These are phyloP conservation scores for Aspergillus bridgeri DNA, from an alignment of 495 filamentous ascomycete genomes.

Conservation along the genomic window DNA sequence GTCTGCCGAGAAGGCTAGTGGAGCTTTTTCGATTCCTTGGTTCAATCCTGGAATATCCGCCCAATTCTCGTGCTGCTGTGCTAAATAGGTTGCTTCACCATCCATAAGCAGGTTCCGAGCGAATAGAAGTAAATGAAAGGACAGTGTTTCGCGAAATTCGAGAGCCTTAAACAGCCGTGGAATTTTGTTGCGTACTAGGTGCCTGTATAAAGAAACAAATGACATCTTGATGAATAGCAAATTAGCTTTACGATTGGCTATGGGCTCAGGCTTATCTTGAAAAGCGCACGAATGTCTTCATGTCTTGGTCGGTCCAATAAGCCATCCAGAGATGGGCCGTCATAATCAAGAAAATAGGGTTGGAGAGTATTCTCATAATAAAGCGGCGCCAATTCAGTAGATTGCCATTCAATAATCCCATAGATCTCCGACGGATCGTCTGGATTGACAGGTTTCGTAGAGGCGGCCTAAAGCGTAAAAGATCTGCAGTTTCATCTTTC, in stretches of 20 bases:
- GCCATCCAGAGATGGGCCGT: not conserved
- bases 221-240: not conserved
- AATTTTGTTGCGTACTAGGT: not conserved
- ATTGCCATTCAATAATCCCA: constrained; percentile 2
- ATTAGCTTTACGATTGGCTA: not conserved
- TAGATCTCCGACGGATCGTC: not conserved
- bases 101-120: not conserved
- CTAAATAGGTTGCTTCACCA: not conserved
- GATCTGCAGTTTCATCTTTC: too few species aligned
- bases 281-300: not conserved
- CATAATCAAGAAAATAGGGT: not conserved
- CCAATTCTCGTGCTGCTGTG: too few species aligned
- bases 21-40: too few species aligned
- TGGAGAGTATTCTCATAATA: not conserved
- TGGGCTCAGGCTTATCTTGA: not conserved
- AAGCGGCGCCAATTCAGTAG: not conserved
- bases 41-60: too few species aligned
- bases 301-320: not conserved
- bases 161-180: not conserved
- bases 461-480: too few species aligned
- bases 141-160: not conserved
- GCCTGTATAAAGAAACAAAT: not conserved
- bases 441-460: constrained; percentile 5
- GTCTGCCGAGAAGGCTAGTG: too few species aligned
- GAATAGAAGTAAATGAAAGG: not conserved